Conservation (phyloP, 495 filamentous ascomycete species). For the Penicillium canescens region DNA sequence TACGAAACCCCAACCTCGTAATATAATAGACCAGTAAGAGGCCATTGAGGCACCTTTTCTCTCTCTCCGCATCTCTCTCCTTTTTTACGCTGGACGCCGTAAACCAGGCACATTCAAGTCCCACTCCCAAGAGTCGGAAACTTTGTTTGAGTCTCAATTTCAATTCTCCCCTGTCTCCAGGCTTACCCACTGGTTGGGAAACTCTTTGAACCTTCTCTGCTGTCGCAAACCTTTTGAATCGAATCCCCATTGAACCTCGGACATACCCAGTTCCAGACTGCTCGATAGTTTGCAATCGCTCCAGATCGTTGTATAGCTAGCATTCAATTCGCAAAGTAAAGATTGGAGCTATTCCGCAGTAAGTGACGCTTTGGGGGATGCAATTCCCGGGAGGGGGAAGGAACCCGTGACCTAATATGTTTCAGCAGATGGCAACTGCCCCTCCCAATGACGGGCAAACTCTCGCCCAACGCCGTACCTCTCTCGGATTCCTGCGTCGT, state of each 20-base stretch:
- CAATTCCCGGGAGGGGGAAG: too few species aligned
- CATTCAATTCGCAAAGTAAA: too few species aligned
- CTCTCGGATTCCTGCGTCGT: constrained; percentile 70
- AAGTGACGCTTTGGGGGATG: too few species aligned
- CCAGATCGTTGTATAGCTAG: neutral
- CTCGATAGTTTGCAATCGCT: neutral
- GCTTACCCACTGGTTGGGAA: constrained; percentile 31
- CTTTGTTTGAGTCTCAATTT: constrained; percentile 16
- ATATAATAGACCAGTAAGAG: too few species aligned
- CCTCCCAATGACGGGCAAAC: constrained; percentile 19
- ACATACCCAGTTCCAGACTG: too few species aligned
- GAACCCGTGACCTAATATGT: neutral
- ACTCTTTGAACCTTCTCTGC: constrained; percentile 5
- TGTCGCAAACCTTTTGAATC: constrained; percentile 6
- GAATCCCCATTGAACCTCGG: neutral
- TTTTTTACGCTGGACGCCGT: constrained; percentile 35
- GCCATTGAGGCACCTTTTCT: too few species aligned
- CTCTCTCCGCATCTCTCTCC: too few species aligned
- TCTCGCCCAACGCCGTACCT: constrained; percentile 35
- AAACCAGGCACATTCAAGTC: constrained; percentile 34
- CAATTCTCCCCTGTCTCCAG: constrained; percentile 21
- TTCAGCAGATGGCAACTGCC: constrained; percentile 17
- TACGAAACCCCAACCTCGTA: too few species aligned
- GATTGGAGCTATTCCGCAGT: too few species aligned
- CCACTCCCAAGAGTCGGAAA: constrained; percentile 1